phyloP scores from a whole-genome alignment of 2,329 filamentous ascomycete genomes.

The Alternaria conjuncta region DNA sequence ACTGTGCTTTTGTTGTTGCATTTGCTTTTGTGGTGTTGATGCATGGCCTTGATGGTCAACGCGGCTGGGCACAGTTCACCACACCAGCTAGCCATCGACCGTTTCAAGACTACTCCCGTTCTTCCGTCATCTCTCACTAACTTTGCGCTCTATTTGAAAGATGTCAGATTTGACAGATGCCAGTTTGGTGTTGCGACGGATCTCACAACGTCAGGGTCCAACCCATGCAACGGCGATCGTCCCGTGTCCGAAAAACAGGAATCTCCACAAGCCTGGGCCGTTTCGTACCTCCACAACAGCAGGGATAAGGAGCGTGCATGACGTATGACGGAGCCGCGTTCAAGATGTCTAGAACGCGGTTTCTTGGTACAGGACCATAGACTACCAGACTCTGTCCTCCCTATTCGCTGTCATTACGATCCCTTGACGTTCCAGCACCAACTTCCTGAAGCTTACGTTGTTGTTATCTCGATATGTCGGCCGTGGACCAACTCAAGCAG shows the following conservation, averaged over 20 bases:
- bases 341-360: conserved; percentile 16
- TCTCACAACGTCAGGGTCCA: conserved; percentile 14
- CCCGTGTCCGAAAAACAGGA: conserved; percentile 25
- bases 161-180: not conserved
- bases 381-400: not conserved
- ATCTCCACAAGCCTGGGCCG: conserved; percentile 21
- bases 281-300: conserved; percentile 15
- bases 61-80: not conserved
- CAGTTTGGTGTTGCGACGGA: not conserved
- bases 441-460: not conserved
- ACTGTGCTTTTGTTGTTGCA: not conserved
- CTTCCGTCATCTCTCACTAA: not conserved
- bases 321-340: conserved; percentile 25
- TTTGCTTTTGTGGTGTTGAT: not conserved
- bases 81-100: not conserved
- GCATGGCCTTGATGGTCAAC: not conserved
- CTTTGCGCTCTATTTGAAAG: not conserved
- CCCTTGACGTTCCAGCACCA: not conserved
- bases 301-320: conserved; percentile 21
- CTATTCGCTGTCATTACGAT: not conserved
- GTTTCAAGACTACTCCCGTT: not conserved
- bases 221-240: conserved; percentile 21
- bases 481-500: conserved; percentile 50
- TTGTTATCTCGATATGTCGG: conserved; percentile 34
- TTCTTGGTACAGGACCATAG: not conserved